Conservation (phyloP, 331 rosid species). For the Quercus phellos region DNA sequence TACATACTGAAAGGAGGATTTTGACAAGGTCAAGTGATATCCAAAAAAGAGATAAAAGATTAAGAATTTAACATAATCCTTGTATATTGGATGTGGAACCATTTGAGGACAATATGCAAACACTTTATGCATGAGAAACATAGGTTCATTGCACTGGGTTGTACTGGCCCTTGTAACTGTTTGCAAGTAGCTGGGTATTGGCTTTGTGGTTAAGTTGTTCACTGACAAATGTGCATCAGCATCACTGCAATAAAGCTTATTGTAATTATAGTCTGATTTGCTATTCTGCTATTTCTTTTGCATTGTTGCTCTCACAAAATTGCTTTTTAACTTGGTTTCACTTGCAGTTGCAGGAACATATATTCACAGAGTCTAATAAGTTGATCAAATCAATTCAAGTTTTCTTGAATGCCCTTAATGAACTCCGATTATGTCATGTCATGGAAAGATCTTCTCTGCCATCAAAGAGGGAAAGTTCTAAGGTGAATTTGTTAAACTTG, state of each 20-base stretch:
- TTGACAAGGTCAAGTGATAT: not conserved
- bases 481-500: constrained; percentile 36
- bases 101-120: not conserved
- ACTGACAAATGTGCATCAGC: not conserved
- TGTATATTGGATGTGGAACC: not conserved
- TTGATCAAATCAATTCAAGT: constrained; percentile 83
- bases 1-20: not conserved
- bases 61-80: not conserved
- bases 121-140: not conserved
- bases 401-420: constrained; percentile 77
- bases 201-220: not conserved
- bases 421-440: constrained; percentile 72
- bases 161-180: not conserved
- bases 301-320: not conserved
- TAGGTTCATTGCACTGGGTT: not conserved
- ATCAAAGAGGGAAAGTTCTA: constrained; percentile 47
- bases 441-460: constrained; percentile 42
- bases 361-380: constrained; percentile 69
- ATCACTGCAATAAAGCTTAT: not conserved
- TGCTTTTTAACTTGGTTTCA: constrained; percentile 17
- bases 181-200: not conserved
- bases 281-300: constrained; percentile 3
- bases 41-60: not conserved
- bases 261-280: not conserved
- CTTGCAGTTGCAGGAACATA: constrained; percentile 76